phyloP scores from a whole-genome alignment of 2,329 filamentous ascomycete genomes.

The Fonsecaea nubica region DNA sequence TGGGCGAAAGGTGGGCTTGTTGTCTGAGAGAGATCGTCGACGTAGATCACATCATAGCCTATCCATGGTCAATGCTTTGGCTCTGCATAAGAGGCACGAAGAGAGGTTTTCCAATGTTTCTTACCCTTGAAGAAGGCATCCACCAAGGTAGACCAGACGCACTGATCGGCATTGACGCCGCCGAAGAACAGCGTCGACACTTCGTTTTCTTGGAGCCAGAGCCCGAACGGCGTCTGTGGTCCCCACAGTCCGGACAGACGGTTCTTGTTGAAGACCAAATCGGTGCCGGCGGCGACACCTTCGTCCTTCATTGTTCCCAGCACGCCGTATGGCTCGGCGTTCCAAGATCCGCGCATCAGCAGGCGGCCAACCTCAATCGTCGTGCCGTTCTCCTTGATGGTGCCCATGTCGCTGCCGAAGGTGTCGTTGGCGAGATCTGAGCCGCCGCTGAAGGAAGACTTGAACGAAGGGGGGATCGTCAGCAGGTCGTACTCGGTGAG shows the following conservation, averaged over 20 bases:
- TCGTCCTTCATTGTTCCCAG: constrained; percentile 56
- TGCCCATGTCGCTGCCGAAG: constrained; percentile 27
- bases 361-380: constrained; percentile 44
- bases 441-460: constrained; percentile 54
- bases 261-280: constrained; percentile 63
- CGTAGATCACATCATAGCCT: constrained; percentile 59
- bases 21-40: constrained; percentile 63
- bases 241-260: constrained; percentile 64
- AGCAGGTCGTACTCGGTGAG: constrained; percentile 58
- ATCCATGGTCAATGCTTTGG: neutral
- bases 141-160: constrained; percentile 61
- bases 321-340: constrained; percentile 51
- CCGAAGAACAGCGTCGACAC: constrained; percentile 61
- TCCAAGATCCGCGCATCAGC: constrained; percentile 62
- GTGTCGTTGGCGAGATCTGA: constrained; percentile 35
- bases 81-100: neutral
- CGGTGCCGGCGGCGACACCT: constrained; percentile 48
- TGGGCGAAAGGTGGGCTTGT: constrained; percentile 42
- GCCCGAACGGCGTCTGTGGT: constrained; percentile 51
- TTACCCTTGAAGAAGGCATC: constrained; percentile 61
- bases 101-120: neutral
- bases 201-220: constrained; percentile 49
- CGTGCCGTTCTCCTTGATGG: constrained; percentile 20
- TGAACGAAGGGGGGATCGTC: constrained; percentile 57
- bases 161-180: constrained; percentile 69